Evolutionary conservation across 371 early-diverging fungal genomes (phyloP).

Genomic region (Rhizopus microsporus): DNA sequence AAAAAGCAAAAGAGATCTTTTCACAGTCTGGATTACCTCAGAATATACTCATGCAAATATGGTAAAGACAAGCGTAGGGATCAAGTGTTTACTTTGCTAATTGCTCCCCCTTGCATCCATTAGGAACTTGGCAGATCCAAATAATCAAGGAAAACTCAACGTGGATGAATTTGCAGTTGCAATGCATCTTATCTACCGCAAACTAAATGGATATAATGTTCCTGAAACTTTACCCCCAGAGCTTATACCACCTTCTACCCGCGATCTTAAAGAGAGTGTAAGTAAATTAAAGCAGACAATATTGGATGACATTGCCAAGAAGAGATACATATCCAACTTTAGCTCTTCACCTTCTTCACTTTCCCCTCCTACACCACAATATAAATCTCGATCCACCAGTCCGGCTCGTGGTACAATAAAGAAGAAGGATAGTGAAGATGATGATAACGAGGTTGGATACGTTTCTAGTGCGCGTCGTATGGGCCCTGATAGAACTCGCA

Average conservation of each 20-base stretch:
- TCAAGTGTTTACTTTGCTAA: background rate
- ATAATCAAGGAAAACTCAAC: constrained; percentile 85
- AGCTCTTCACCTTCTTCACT: constrained; percentile 33
- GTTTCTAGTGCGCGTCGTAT: constrained; percentile 64
- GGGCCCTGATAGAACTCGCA: constrained; percentile 55
- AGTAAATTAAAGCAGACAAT: constrained; percentile 56
- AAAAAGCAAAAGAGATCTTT: constrained; percentile 83
- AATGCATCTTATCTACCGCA: constrained; percentile 89
- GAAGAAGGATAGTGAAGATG: constrained; percentile 20
- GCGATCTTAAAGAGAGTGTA: constrained; percentile 62
- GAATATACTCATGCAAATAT: constrained; percentile 81
- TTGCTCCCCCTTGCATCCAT: background rate
- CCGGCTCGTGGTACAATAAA: constrained; percentile 14
- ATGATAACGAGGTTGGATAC: constrained; percentile 52
- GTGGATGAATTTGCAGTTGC: constrained; percentile 92
- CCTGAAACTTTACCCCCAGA: constrained; percentile 80
- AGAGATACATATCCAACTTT: constrained; percentile 41
- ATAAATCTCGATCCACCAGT: constrained; percentile 28
- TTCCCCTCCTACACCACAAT: constrained; percentile 16
- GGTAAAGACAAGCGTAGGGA: constrained; percentile 51
- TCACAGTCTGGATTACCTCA: constrained; percentile 82
- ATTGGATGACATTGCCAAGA: constrained; percentile 49
- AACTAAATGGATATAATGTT: constrained; percentile 76
- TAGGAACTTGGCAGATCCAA: constrained; percentile 83
- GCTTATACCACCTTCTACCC: constrained; percentile 79